Conservation (phyloP, 306 rosid species). For the Citrullus mucosospermus region DNA sequence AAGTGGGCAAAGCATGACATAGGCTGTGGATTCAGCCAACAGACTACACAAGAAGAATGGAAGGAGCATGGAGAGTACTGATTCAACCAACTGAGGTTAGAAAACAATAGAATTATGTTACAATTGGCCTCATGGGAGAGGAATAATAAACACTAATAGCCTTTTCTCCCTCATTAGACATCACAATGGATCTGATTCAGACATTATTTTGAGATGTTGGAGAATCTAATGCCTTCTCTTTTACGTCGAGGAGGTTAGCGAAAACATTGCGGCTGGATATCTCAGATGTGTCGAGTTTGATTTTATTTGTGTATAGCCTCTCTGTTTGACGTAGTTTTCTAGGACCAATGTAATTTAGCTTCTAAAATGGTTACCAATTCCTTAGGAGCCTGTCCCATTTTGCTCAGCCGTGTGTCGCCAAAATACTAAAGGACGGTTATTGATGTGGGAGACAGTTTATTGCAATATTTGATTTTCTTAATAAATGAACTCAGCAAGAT, state of each 20-base stretch:
- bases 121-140: neutral
- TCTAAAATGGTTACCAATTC: neutral
- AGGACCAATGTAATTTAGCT: neutral
- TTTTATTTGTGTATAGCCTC: neutral
- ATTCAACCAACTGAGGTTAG: neutral
- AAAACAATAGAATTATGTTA: neutral
- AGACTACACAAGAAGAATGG: neutral
- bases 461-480: neutral
- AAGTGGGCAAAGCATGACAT: slow-evolving; percentile 39
- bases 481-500: neutral
- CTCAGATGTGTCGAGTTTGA: neutral
- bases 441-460: neutral
- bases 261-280: neutral
- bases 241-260: neutral
- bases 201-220: neutral
- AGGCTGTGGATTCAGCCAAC: slow-evolving; percentile 4
- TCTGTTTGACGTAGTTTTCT: neutral
- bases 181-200: neutral
- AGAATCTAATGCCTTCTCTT: neutral
- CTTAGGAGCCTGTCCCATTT: neutral
- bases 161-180: slow-evolving; percentile 1
- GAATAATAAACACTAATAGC: neutral
- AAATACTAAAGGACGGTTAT: neutral
- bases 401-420: neutral
- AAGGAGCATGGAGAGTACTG: slow-evolving; percentile 19